Evolutionary conservation across 306 rosid species (phyloP), one percentile per base, ranked within the genome.

Genomic region (Datisca glomerata): DNA sequence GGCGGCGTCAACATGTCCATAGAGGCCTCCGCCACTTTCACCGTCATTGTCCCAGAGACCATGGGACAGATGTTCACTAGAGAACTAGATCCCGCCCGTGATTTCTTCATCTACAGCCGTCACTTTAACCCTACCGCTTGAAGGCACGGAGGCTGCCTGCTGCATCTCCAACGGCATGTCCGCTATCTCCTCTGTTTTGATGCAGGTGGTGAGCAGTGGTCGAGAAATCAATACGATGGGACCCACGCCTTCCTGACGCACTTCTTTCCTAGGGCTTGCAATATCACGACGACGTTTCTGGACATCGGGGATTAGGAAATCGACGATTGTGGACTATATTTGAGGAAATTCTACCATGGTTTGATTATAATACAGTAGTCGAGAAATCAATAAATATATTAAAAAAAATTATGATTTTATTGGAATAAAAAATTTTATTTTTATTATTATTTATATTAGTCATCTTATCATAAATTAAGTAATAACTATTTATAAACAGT

Each of bases 1-100:
- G 97, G 97, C 0, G 97, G 97, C 0, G 95, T 89, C 1, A 89
- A 89, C 80, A 77, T 89, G 95, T 89, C 97, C 9, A 83, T 89
- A 17, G 97, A 89, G 54, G 89, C 94, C 2, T 89, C 97, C 0
- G 94, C 85, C 5, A 80, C 97, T 1, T 89, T 89, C 75, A 89
- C 97, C 0, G 97, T 89, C 31, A 89, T 89, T 85, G 97, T 83
- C 13, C 91, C 97, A 0, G 97, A 89, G 29, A 83, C 93, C 15
- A 68, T 89, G 75, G 67, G 86, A 0, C 77, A 75, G 6, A 83
- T 89, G 85, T 89, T 89, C 58, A 0, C 78, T 27, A 95, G 97
- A 0, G 97, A 89, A 36, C 61, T 83, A 0, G 95, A 95, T 0
- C 79, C 95, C 0, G 97, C 83, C 12, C 62, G 83, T 0, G 97